phyloP scores from a whole-genome alignment of 1,284 basidiomycete genomes.

The Trichosporon inkin region DNA sequence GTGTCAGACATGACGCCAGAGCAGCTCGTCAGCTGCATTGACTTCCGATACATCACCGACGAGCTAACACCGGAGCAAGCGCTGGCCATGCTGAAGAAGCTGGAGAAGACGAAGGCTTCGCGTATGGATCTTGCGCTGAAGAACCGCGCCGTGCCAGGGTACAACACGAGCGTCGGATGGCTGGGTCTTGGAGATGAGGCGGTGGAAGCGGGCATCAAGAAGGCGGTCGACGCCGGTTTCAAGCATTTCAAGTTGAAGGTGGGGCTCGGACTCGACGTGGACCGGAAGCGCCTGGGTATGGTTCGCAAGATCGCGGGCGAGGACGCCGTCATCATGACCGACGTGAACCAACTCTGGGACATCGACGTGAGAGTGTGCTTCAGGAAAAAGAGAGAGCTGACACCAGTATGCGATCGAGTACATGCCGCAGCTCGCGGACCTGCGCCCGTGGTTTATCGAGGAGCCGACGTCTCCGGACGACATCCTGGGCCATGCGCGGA shows the following conservation, averaged over 20 bases:
- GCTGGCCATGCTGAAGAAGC: conserved; percentile 68
- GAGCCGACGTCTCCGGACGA: conserved; percentile 90
- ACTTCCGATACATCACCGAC: conserved; percentile 87
- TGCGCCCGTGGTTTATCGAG: conserved; percentile 92
- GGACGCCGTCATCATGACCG: conserved; percentile 57
- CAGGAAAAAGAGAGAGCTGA: not conserved
- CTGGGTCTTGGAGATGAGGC: conserved; percentile 76
- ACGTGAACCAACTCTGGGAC: conserved; percentile 68
- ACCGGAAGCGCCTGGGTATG: conserved; percentile 74
- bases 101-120: conserved; percentile 67
- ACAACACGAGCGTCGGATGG: conserved; percentile 88
- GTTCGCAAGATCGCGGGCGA: conserved; percentile 90
- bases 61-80: conserved; percentile 85
- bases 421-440: conserved; percentile 67
- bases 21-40: conserved; percentile 73
- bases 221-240: conserved; percentile 76
- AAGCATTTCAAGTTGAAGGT: conserved; percentile 96
- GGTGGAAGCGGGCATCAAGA: conserved; percentile 72
- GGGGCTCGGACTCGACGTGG: conserved; percentile 68
- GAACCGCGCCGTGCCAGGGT: conserved; percentile 27
- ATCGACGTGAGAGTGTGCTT: conserved; percentile 51
- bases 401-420: conserved; percentile 77
- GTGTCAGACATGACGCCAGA: conserved; percentile 57
- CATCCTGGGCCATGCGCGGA: conserved; percentile 55
- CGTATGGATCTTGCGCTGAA: conserved; percentile 63